Evolutionary conservation across 2,329 filamentous ascomycete genomes (phyloP).

Genomic region (Pyrenochaeta sp.): DNA sequence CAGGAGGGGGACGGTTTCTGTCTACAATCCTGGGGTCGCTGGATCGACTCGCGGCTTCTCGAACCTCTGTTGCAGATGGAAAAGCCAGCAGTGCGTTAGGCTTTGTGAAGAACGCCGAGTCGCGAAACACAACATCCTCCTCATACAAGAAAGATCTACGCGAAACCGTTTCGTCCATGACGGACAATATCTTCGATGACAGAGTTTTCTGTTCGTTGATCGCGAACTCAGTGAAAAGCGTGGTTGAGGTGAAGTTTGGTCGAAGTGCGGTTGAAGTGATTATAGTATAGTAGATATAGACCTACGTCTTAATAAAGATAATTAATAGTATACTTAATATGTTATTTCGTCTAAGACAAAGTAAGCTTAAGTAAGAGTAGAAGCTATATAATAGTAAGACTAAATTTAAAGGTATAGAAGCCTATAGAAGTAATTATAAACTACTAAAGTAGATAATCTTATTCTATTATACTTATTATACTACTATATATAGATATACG

Average conservation of each 20-base stretch:
- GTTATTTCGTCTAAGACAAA: no score
- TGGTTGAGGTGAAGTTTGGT: background rate
- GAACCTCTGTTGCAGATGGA: background rate
- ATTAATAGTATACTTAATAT: no score
- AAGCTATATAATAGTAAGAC: no score
- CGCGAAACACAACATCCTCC: background rate
- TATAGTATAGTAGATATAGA: no score
- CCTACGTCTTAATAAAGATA: no score
- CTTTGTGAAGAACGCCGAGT: background rate
- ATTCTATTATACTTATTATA: no score
- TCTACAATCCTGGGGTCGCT: background rate
- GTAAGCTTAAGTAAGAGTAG: no score
- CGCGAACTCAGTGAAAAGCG: background rate
- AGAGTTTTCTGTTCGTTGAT: background rate
- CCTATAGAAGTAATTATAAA: no score
- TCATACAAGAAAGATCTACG: background rate
- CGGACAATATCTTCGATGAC: background rate
- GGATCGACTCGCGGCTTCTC: background rate
- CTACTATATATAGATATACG: no score
- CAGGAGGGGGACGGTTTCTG: constrained; percentile 1
- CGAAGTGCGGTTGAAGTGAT: background rate
- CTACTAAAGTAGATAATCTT: no score
- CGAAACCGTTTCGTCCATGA: background rate
- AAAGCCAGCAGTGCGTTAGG: background rate
- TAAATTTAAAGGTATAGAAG: no score